Evolutionary conservation across 352 stramenopile species (phyloP).

Genomic region (Phytophthora multivora): DNA sequence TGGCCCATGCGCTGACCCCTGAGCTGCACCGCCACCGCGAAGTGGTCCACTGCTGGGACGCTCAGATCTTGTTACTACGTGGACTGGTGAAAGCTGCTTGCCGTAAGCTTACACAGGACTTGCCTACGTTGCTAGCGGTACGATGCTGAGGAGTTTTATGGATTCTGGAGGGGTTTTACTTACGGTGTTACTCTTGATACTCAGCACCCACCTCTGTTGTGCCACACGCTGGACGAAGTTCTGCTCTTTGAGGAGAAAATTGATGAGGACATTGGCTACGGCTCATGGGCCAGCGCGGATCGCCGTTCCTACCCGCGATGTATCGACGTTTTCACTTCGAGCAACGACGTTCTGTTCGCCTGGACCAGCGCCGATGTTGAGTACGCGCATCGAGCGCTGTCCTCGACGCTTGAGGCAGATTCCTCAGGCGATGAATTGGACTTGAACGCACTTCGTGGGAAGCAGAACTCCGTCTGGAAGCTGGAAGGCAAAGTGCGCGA

Average conservation of each 20-base stretch:
- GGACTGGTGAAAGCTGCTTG: slow-evolving; percentile 45
- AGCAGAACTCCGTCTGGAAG: slow-evolving; percentile 25
- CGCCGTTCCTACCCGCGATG: slow-evolving; percentile 55
- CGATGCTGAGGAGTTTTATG: background rate
- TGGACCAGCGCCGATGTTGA: slow-evolving; percentile 69
- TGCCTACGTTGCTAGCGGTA: slow-evolving; percentile 51
- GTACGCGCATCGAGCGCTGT: slow-evolving; percentile 54
- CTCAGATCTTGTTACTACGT: slow-evolving; percentile 62
- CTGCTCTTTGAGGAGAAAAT: slow-evolving; percentile 72
- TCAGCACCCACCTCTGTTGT: slow-evolving; percentile 56
- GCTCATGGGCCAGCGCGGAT: slow-evolving; percentile 47
- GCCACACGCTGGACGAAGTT: slow-evolving; percentile 76
- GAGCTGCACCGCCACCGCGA: slow-evolving; percentile 53
- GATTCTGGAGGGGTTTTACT: too few relatives aligned
- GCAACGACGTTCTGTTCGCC: slow-evolving; percentile 55
- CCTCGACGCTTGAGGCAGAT: slow-evolving; percentile 20
- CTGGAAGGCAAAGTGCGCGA: slow-evolving; percentile 13
- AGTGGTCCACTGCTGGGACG: slow-evolving; percentile 58
- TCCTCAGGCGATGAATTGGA: slow-evolving; percentile 6
- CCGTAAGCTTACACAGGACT: slow-evolving; percentile 57
- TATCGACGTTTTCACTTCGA: slow-evolving; percentile 64
- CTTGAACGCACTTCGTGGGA: slow-evolving; percentile 2
- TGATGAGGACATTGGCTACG: slow-evolving; percentile 70
- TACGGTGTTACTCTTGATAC: background rate
- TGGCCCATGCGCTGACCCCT: slow-evolving; percentile 46